Base-by-base conservation (phyloP, 2,329 filamentous ascomycete genomes). In the Nothopassalora personata region DNA sequence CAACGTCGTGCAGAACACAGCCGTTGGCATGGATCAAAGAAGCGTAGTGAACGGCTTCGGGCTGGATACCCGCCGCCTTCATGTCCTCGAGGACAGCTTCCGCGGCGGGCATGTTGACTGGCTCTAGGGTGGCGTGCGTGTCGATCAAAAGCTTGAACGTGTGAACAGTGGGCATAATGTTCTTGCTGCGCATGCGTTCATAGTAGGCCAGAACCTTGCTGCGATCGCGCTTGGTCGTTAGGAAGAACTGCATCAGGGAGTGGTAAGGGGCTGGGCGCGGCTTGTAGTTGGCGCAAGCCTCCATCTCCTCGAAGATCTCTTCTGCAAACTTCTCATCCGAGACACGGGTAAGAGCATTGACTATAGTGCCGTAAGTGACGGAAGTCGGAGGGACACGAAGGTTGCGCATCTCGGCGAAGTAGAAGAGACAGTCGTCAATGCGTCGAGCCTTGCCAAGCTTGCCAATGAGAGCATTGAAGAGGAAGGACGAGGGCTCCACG, bases 241-340 rank as follows among this genome's bases (percentile, higher is more conserved):
- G 81, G 84, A 97, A 99, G 79, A 96, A 97, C 74, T 99, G 94
- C 86, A 99, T 99, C 86, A 99, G 89, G 76, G 91, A 96, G 81
- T 99, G 97, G 82, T 99, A 99, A 0, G 94, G 94, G 27, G 94
- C 94, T 28, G 94, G 92, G 9, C 94, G 88, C 45, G 94, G 91
- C 81, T 97, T 97, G 84, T 99, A 99, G 80, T 99, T 99, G 58
- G 91, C 88, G 88, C 96, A 96, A 50, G 88, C 86, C 79, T 99
- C 94, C 94, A 99, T 99, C 79, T 99, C 94, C 71, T 97, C 91
- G 71, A 99, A 99, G 68, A 97, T 85, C 76, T 97, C 91, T 72
- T 97, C 94, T 30, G 94, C 94, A 73, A 97, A 96, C 72, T 93
- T 95, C 78, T 97, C 93, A 68, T 99, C 94, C 66, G 91, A 96